Evolutionary conservation across 169 alveolate species (phyloP).

Genomic region (Cryptosporidium ryanae): DNA sequence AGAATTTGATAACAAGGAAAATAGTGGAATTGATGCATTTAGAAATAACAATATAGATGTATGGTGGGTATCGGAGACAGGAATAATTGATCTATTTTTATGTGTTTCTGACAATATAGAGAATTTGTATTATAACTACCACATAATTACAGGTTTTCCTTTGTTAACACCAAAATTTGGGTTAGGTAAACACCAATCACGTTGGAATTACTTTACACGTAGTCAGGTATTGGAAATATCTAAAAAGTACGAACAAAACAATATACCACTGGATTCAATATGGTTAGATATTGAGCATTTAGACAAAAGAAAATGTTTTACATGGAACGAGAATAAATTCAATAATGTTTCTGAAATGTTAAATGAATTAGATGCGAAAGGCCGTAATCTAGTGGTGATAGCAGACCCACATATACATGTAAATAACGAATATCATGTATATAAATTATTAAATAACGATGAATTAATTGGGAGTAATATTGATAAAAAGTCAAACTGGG

Average conservation of each 20-base stretch:
- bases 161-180: constrained; percentile 85
- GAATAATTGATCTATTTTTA: constrained; percentile 82
- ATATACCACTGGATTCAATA: constrained; percentile 88
- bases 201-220: constrained; percentile 84
- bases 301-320: constrained; percentile 86
- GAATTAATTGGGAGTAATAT: neutral
- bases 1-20: neutral
- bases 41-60: constrained; percentile 6
- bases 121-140: constrained; percentile 75
- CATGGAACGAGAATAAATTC: constrained; percentile 85
- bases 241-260: constrained; percentile 76
- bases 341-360: constrained; percentile 82
- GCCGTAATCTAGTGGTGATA: constrained; percentile 85
- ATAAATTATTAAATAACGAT: constrained; percentile 50
- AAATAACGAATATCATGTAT: constrained; percentile 79
- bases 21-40: neutral
- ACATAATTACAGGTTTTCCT: constrained; percentile 85
- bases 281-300: constrained; percentile 95
- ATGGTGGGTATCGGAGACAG: constrained; percentile 88
- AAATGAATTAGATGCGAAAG: constrained; percentile 75
- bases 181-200: constrained; percentile 90
- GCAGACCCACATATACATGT: constrained; percentile 90
- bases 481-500: constrained; percentile 30
- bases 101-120: constrained; percentile 68
- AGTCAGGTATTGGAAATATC: constrained; percentile 33